Conservation (phyloP, 2,329 filamentous ascomycete species). For the Coccinonectria pachysandricola region DNA sequence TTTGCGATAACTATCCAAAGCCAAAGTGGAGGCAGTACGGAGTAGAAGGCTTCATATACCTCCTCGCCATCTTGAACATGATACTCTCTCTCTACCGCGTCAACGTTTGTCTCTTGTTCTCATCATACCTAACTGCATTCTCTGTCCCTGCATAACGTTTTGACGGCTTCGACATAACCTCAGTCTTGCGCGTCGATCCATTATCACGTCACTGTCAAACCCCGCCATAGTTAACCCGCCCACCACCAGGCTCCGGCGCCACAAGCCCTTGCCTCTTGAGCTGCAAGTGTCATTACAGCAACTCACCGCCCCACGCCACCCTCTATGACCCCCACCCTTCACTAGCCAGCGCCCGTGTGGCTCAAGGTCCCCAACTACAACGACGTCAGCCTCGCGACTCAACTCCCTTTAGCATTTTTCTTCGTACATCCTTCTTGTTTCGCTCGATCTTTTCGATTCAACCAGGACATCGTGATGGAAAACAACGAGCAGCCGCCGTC, state of each 20-base stretch:
- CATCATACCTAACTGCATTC: too few species aligned
- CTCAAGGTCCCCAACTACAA: slow-evolving; percentile 3
- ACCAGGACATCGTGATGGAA: slow-evolving; percentile 29
- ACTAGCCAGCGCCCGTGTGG: slow-evolving; percentile 6
- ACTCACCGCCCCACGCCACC: slow-evolving; percentile 16
- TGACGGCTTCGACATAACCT: too few species aligned
- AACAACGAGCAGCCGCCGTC: slow-evolving; percentile 33
- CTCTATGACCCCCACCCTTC: slow-evolving; percentile 5
- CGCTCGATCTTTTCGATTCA: slow-evolving; percentile 1
- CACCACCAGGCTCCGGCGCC: slow-evolving; percentile 12
- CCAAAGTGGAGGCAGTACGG: too few species aligned
- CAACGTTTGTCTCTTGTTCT: slow-evolving; percentile 1
- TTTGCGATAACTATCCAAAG: too few species aligned
- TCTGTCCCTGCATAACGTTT: too few species aligned
- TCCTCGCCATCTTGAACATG: too few species aligned
- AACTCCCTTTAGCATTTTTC: slow-evolving; percentile 3
- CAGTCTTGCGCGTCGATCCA: too few species aligned
- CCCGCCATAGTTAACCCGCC: slow-evolving; percentile 10
- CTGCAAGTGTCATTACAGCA: too few species aligned
- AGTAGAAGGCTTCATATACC: too few species aligned
- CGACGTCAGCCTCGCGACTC: slow-evolving; percentile 21
- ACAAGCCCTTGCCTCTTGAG: too few species aligned
- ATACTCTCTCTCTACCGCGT: too few species aligned
- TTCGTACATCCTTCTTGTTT: slow-evolving; percentile 1
- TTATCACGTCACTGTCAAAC: too few species aligned